A percentile compares a stretch with the other conserved stretches of the same genome.
Conservation (phyloP, 768 basidiomycete genomes). For the Leccinum fibrillosum region DNA sequence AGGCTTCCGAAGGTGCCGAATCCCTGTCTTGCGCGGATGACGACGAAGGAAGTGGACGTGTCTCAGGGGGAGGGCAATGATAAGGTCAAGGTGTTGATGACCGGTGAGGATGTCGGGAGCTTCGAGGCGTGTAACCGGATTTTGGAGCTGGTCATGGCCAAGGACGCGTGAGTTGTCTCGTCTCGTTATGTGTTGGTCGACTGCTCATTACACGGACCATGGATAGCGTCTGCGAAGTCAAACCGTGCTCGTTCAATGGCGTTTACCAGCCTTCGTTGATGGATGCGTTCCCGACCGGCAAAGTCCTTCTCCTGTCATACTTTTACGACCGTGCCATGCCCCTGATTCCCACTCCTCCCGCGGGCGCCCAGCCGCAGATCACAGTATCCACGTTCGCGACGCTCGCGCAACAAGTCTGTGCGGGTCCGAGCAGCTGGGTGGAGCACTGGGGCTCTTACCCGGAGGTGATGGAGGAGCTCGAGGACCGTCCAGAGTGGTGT, state of each 20-base stretch:
- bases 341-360: conserved; percentile 45
- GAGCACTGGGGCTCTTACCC: conserved; percentile 44
- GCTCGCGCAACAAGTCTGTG: conserved; percentile 72
- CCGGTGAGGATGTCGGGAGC: conserved; percentile 73
- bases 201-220: neutral
- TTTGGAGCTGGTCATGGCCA: conserved; percentile 87
- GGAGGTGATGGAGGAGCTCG: conserved; percentile 62
- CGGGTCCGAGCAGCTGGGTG: conserved; percentile 60
- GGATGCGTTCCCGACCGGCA: conserved; percentile 83
- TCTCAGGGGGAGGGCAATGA: conserved; percentile 38
- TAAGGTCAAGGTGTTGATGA: conserved; percentile 75
- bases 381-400: conserved; percentile 57
- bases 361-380: conserved; percentile 30
- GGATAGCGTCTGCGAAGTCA: conserved; percentile 75
- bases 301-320: conserved; percentile 90
- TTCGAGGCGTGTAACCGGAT: conserved; percentile 86
- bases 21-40: conserved; percentile 77
- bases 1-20: conserved; percentile 39
- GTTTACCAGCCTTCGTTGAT: conserved; percentile 94
- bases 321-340: conserved; percentile 94
- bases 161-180: conserved; percentile 68
- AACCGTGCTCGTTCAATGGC: conserved; percentile 96
- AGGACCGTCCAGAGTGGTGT: conserved; percentile 89
- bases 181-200: neutral
- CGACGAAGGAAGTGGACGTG: conserved; percentile 60